Base-by-base conservation (phyloP, 2,329 filamentous ascomycete genomes). In the Colletotrichum sansevieriae region DNA sequence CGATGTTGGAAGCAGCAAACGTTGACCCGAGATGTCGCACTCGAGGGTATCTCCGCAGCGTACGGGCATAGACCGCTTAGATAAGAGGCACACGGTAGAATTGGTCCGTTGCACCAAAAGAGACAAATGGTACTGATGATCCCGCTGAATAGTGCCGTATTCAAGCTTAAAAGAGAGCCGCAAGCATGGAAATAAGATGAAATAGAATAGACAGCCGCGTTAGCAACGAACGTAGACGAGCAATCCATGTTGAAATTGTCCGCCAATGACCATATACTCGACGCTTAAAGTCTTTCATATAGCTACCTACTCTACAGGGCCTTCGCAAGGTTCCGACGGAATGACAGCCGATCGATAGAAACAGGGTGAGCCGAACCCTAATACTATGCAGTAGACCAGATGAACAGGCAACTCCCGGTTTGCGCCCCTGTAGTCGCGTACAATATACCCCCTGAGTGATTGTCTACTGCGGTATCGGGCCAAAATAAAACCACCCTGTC, bases 91-190 rank as follows among this genome's bases (percentile, higher is more conserved):
- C n/a, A 18, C 51, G 59, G 37, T 15, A 18, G 44, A 29, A 25
- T 20, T 43, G 49, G 35, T 63, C 58, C 58, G 63, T 43, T 56
- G 33, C 33, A 63, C 63, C 18, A 44, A 63, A 63, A 18, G 15
- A 63, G 64, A 41, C 22, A 29, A 25, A 43, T 12, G 57, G 29
- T n/a, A 29, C 43, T 43, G 49, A 35, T 35, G n/a, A 10, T 22
- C 15, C 33, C n/a, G 57, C 49, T 44, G 33, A 25, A 12, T 25
- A 65, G 18, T 25, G 15, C 44, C 62, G 55, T 43, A 12, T 13
- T 59, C 37, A 55, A 68, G 60, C 60, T 68, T 41, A 59, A 58
- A 37, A 39, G 43, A n/a, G 37, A 35, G n/a, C n/a, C n/a, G 22
- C 52, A n/a, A 20, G 22, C 43, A 49, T 15, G 49, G 49, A 6